Percentiles rank a stretch among this genome's conserved stretches.
phyloP scores from a whole-genome alignment of 1,139 yeast genomes.

The Diutina rugosa region DNA sequence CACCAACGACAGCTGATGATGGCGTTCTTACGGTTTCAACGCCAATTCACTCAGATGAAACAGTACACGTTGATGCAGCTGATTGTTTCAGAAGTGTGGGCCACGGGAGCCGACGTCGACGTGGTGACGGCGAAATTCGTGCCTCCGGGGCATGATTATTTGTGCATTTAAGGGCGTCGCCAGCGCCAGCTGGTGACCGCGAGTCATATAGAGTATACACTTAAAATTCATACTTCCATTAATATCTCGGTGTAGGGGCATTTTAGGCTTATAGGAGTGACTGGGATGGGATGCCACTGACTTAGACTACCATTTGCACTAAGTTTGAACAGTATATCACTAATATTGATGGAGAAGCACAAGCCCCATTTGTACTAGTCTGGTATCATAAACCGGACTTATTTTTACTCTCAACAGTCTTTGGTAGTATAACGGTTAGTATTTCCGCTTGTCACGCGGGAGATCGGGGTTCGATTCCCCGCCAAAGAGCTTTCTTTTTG shows the following conservation, averaged over 20 bases:
- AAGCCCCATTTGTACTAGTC: not conserved
- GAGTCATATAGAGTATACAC: too few species aligned
- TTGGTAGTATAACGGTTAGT: not conserved
- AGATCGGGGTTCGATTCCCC: not conserved
- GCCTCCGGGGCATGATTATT: not conserved
- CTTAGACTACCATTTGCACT: too few species aligned
- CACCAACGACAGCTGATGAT: constrained; percentile 16
- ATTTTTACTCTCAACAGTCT: not conserved
- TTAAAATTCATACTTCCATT: too few species aligned
- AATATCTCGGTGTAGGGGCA: too few species aligned
- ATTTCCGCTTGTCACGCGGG: not conserved
- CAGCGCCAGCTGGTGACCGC: too few species aligned
- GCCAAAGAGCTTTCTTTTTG: not conserved
- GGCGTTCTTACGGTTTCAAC: constrained; percentile 23
- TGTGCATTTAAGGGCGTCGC: not conserved
- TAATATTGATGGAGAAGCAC: too few species aligned
- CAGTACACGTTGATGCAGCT: constrained; percentile 27
- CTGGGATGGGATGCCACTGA: too few species aligned
- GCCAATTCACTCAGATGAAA: constrained; percentile 39
- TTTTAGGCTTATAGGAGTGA: too few species aligned
- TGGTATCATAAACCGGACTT: not conserved
- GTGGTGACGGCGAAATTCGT: not conserved
- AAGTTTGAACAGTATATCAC: too few species aligned
- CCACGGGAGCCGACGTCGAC: not conserved
- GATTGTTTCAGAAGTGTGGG: constrained; percentile 31